These are phyloP conservation scores for Tolypocladium ophioglossoides DNA, from an alignment of 2,329 filamentous ascomycete genomes.

Conservation along the genomic window DNA sequence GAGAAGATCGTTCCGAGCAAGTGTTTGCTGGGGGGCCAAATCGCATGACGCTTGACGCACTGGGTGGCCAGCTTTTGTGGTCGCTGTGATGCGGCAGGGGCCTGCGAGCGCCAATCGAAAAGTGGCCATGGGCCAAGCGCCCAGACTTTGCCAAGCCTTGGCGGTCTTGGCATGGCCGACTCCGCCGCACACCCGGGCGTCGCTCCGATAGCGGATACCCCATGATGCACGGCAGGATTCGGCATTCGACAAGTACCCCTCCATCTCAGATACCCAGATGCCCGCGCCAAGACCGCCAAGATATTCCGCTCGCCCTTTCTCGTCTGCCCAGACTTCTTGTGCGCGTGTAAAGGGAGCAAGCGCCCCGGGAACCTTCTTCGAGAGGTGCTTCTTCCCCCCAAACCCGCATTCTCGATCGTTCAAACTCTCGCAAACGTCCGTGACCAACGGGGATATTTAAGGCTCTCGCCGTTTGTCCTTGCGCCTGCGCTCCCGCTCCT, in stretches of 20 bases:
- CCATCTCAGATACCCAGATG: constrained; percentile 8
- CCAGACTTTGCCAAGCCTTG: constrained; percentile 28
- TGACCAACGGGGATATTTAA: not conserved
- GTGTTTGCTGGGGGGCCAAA: not conserved
- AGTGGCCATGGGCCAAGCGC: constrained; percentile 20
- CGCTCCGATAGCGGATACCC: constrained; percentile 9
- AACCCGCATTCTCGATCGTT: constrained; percentile 1
- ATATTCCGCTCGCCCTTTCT: constrained; percentile 26
- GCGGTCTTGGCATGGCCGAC: constrained; percentile 22
- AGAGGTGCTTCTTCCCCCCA: not conserved
- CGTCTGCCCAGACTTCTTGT: constrained; percentile 21
- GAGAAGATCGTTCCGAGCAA: not conserved
- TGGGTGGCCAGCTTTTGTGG: not conserved
- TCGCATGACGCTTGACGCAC: not conserved
- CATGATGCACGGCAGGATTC: rapidly evolving
- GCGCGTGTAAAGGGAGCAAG: constrained; percentile 26
- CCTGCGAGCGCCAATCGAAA: constrained; percentile 16
- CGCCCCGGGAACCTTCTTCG: constrained; percentile 11
- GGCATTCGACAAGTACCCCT: not conserved
- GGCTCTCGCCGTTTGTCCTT: not conserved
- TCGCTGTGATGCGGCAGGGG: not conserved
- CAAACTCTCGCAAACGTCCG: not conserved
- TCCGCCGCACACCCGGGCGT: constrained; percentile 15
- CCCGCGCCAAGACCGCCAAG: constrained; percentile 23
- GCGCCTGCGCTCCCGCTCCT: not conserved